A percentile compares a stretch with the other conserved stretches of the same genome.
Evolutionary conservation across 306 rosid species (phyloP).

Genomic region (Fragaria nilgerrensis): DNA sequence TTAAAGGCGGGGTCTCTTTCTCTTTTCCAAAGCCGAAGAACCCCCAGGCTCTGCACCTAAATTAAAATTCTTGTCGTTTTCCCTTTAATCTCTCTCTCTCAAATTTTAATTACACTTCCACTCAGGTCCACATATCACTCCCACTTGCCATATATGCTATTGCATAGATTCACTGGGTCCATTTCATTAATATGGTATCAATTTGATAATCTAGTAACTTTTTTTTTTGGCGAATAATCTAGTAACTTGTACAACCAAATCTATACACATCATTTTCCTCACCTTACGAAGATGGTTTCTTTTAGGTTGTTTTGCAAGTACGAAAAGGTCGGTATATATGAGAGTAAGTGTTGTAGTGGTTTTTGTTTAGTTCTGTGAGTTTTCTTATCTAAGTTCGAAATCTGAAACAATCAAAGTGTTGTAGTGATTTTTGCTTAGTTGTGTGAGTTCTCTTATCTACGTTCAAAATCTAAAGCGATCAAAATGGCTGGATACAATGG

Average conservation of each 20-base stretch:
- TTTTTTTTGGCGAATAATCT: too few species aligned
- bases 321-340: neutral
- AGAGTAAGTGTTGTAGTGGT: too few species aligned
- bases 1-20: neutral
- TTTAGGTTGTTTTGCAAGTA: neutral
- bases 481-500: too few species aligned
- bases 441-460: too few species aligned
- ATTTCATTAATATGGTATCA: neutral
- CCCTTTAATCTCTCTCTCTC: neutral
- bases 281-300: too few species aligned
- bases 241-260: neutral
- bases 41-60: neutral
- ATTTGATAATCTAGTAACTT: neutral
- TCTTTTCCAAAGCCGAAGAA: neutral
- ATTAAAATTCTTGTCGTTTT: slow-evolving; percentile 16
- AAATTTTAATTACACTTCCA: neutral
- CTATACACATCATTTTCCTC: neutral
- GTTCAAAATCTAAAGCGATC: too few species aligned
- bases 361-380: too few species aligned
- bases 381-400: too few species aligned
- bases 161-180: neutral
- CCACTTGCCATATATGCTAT: neutral
- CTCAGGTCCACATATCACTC: neutral
- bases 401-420: too few species aligned
- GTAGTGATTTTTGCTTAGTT: too few species aligned